phyloP scores from a whole-genome alignment of 805 yeast species.

The Metschnikowia lunata region DNA sequence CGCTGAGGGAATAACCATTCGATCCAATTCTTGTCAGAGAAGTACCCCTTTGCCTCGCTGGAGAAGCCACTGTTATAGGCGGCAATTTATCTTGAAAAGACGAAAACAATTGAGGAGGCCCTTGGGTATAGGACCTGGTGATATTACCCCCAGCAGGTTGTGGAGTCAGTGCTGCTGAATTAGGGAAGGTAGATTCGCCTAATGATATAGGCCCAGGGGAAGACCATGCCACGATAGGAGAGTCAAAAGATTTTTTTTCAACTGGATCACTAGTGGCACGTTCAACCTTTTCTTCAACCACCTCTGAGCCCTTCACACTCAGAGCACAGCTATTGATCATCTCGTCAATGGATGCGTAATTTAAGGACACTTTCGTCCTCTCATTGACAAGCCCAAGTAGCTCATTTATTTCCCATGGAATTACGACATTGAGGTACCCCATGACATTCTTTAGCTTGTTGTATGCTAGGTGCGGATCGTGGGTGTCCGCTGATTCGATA shows the following conservation, averaged over 20 bases:
- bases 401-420: constrained; percentile 56
- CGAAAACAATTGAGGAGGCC: background rate
- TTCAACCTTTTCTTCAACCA: background rate
- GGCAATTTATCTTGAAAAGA: constrained; percentile 12
- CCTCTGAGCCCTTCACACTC: constrained; percentile 25
- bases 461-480: constrained; percentile 27
- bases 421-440: constrained; percentile 43
- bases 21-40: background rate
- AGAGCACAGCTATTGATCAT: constrained; percentile 57
- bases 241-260: background rate
- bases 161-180: background rate
- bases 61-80: constrained; percentile 8
- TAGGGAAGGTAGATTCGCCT: too few species aligned
- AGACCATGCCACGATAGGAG: background rate
- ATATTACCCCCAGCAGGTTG: background rate
- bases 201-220: too few species aligned
- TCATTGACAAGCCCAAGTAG: constrained; percentile 48
- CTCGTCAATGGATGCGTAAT: constrained; percentile 56
- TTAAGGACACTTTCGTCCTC: constrained; percentile 36
- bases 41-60: constrained; percentile 2
- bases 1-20: constrained; percentile 1
- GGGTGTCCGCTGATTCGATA: constrained; percentile 8
- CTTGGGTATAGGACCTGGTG: background rate
- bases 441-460: constrained; percentile 45
- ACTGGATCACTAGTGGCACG: background rate